Evolutionary conservation across 2,329 filamentous ascomycete genomes (phyloP), one percentile per base, ranked within the genome.

Genomic region (Penicillium frequentans): DNA sequence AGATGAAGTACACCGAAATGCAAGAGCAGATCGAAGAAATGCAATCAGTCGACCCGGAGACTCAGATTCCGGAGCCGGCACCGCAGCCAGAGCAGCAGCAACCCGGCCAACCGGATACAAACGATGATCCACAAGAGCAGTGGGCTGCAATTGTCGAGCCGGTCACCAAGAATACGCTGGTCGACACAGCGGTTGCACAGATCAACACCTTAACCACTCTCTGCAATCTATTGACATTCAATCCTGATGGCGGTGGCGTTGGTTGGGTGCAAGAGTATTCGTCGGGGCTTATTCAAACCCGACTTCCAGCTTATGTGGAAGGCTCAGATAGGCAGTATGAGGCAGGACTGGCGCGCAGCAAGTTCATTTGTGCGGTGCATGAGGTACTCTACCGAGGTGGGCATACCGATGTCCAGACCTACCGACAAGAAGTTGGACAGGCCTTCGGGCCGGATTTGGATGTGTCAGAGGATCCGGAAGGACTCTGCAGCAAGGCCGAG

Each of bases 91-190:
- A 65, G 33, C 49, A 33, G n/a, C 19, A 19, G 5, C 33, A 45
- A 33, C 23, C 21, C 10, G 44, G 45, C 11, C 42, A 61, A 43
- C 27, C 54, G 9, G 61, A 58, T 24, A 54, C 64, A 5, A 24
- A 56, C 27, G 57, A 60, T 3, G 63, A 69, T 16, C 55, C 64
- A n/a, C 65, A 82, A 37, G 86, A 86, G 58, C 82, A 87, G 64
- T 89, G 86, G 82, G 87, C 86, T 19, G 83, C 80, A 3, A 80
- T 91, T n/a, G 79, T 88, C 53, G 86, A 88, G 61, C 85, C 87
- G 0, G 77, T 90, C 26, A 88, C 86, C 1, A 81, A 84, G 26
- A 79, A 81, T 48, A 85, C 85, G 1, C 80, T 91, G 7, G 76
- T 90, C 1, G 89, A 91, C 59, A 90, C 87, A 0, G 80, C 86